Conservation (phyloP, 192 early-diverging fungal species). For the Backusella psychrophila region DNA sequence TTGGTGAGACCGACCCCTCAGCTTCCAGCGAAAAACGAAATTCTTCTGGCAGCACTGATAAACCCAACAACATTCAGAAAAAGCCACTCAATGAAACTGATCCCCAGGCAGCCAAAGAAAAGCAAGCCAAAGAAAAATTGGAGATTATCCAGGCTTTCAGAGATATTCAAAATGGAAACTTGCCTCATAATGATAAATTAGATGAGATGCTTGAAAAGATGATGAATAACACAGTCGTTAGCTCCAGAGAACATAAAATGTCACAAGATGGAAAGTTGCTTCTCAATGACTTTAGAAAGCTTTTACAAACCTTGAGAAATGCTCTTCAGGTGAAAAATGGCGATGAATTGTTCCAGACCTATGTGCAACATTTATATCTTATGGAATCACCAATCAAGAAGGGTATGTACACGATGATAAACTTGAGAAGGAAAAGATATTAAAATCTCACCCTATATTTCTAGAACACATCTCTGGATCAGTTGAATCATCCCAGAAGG, state of each 20-base stretch:
- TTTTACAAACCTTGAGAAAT: conserved; percentile 31
- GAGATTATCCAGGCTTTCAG: conserved; percentile 36
- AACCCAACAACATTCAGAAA: background rate
- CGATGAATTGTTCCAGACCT: conserved; percentile 41
- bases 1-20: background rate
- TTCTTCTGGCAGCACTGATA: background rate
- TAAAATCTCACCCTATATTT: background rate
- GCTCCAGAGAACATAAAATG: conserved; percentile 38
- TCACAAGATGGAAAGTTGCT: conserved; percentile 36
- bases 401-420: background rate
- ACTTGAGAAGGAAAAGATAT: background rate
- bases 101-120: conserved; percentile 3
- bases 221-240: conserved; percentile 20
- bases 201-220: conserved; percentile 30
- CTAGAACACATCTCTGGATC: background rate
- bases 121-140: conserved; percentile 26
- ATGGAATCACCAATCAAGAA: conserved; percentile 12
- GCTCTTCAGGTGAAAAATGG: conserved; percentile 37
- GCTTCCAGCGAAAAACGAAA: background rate
- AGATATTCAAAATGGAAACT: conserved; percentile 33
- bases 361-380: conserved; percentile 36
- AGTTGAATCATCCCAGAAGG: conserved; percentile 4
- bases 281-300: conserved; percentile 37
- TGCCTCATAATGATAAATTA: conserved; percentile 43
- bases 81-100: conserved; percentile 4